Evolutionary conservation across 2,329 filamentous ascomycete genomes (phyloP), one percentile per base, ranked within the genome.

Genomic region (Fusarium beomiforme): DNA sequence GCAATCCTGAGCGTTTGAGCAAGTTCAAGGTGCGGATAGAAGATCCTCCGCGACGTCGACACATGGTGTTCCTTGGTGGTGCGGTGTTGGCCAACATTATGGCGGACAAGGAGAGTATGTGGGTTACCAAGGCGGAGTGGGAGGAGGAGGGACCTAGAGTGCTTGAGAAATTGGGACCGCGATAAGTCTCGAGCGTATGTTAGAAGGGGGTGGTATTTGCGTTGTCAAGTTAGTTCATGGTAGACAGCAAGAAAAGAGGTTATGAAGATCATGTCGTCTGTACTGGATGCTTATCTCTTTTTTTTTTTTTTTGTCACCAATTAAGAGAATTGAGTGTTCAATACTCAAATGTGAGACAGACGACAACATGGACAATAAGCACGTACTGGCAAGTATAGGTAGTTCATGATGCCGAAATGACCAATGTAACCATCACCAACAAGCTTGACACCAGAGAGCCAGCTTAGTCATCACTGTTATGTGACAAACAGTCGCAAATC

Each of bases 11-110:
- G 84, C 90, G 96, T 74, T 83, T 99, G 78, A 93, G 90, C 90
- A 99, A 98, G 90, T 99, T 99, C 89, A 99, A 98, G 89, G 95
- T 99, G 74, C 90, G 96, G 82, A 98, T 99, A 86, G 96, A 99
- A 82, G 96, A 99, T 81, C 96, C 96, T 55, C 96, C 96, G 36
- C 89, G 96, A 83, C 90, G 96, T 85, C 89, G 95, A 83, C 96
- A 99, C 86, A 98, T 99, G 95, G 96, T 99, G n/a, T 98, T 99
- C 88, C 84, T 99, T 60, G 96, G 96, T 64, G 96, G 96, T 76
- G 96, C 96, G 29, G 96, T 99, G 70, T 86, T 99, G 77, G 96
- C 96, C 76, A 98, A 98, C 81, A 97, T 99, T 82, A 98, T 99
- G 92, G 95, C 96, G 47, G 95, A 98, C 84, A 98, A 98, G 85